phyloP scores from a whole-genome alignment of 345 rosid genomes.

The Eucalyptus fibrosa region DNA sequence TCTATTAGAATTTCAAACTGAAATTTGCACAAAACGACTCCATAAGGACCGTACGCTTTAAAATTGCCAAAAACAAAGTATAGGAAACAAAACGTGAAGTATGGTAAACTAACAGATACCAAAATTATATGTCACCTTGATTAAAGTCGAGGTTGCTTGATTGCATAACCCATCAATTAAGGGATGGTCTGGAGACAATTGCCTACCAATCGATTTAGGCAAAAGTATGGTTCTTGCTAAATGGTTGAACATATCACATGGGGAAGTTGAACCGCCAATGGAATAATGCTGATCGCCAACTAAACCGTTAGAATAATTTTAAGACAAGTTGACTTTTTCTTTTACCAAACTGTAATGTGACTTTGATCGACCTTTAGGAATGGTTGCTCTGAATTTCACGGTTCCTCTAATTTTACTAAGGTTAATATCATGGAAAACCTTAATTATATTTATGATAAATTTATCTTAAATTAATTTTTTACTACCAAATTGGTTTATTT shows the following conservation, averaged over 20 bases:
- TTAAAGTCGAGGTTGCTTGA: neutral
- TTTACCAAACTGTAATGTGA: neutral
- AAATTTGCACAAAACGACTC: neutral
- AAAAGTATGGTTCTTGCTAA: neutral
- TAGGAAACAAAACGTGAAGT: neutral
- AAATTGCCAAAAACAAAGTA: neutral
- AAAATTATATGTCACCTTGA: neutral
- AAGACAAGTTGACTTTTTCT: neutral
- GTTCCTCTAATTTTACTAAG: neutral
- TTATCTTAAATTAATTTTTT: no score
- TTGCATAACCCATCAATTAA: neutral
- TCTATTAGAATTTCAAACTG: neutral
- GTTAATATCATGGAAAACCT: accelerated
- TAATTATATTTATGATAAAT: no score
- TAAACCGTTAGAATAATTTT: neutral
- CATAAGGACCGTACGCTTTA: neutral
- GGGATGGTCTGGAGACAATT: neutral
- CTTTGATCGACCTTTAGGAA: neutral
- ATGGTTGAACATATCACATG: neutral
- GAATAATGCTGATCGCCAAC: neutral
- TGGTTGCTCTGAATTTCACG: neutral
- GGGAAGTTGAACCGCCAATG: neutral
- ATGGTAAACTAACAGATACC: neutral
- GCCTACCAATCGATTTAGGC: neutral
- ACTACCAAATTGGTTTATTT: accelerated